phyloP scores from a whole-genome alignment of 257 asterid species.

The Solanum okadae region DNA sequence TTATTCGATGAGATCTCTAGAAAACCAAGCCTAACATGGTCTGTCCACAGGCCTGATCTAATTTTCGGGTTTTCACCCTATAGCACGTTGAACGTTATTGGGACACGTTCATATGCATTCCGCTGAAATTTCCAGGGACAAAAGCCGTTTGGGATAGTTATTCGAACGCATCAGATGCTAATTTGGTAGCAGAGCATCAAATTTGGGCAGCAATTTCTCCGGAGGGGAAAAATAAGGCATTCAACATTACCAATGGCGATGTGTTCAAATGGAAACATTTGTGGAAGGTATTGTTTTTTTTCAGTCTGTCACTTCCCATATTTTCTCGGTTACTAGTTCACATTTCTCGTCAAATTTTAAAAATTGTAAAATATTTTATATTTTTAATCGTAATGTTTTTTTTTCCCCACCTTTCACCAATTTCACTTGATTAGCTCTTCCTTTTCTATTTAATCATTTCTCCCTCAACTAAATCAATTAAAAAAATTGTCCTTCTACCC shows the following conservation, averaged over 20 bases:
- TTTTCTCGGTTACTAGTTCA: too few species aligned
- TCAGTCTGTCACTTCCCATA: too few species aligned
- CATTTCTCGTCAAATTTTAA: too few species aligned
- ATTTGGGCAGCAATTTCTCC: constrained; percentile 87
- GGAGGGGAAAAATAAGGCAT: constrained; percentile 72
- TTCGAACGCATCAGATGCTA: constrained; percentile 71
- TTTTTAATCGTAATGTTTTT: too few species aligned
- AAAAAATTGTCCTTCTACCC: too few species aligned
- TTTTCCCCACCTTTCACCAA: too few species aligned
- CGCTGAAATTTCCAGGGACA: constrained; percentile 61
- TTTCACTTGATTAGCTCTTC: too few species aligned
- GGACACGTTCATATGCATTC: constrained; percentile 48
- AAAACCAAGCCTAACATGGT: constrained; percentile 68
- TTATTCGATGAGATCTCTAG: constrained; percentile 34
- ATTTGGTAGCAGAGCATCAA: constrained; percentile 87
- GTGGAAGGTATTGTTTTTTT: neutral
- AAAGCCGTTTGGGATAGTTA: constrained; percentile 69
- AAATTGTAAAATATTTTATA: too few species aligned
- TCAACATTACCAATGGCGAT: constrained; percentile 81
- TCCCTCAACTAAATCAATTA: too few species aligned
- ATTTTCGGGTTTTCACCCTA: constrained; percentile 77
- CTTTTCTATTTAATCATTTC: too few species aligned
- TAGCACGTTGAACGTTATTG: constrained; percentile 68
- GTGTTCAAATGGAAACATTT: constrained; percentile 34
- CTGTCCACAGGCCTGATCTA: constrained; percentile 65